Evolutionary conservation across 2,329 filamentous ascomycete genomes (phyloP), one percentile per base, ranked within the genome.

Genomic region (Stachybotrys chartarum): DNA sequence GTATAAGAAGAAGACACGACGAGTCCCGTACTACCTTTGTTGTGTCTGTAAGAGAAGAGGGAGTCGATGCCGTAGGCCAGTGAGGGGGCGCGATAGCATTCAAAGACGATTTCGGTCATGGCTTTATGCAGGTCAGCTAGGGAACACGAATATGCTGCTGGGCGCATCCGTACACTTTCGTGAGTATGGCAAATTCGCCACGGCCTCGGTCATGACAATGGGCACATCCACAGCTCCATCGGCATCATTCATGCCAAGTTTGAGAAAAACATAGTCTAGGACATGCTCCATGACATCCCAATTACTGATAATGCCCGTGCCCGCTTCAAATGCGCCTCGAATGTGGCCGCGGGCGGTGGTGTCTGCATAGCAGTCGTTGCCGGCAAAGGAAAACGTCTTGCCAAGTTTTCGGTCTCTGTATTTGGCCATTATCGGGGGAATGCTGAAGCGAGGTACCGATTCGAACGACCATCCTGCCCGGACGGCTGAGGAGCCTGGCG

Each of bases 221-320:
- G 93, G 92, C 64, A 91, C 79, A 64, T 93, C 91, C 59, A 99
- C 84, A 30, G 82, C 78, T 8, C 90, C 90, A 51, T 87, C 83
- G 5, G 78, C 77, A 16, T 84, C 84, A 61, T 95, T 91, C 63
- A 99, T 81, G 5, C 94, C 94, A 54, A 99, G 76, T 74, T 97
- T 97, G 62, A 97, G 79, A 70, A 99, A 99, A 47, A 92, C 82
- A 71, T 97, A 97, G 74, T 99, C 94, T 50, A 99, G 75, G 6
- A 97, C 80, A 56, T 93, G 91, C 72, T 99, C 94, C 84, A 96
- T 91, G 39, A 91, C 92, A 71, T 99, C 94, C 91, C 95, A 99
- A 69, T 97, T 97, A 70, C 90, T 92, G 58, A 97, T 85, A 51
- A 99, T 87, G 60, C 92, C 93, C 49, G 87, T 93, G 30, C 92